Base-by-base conservation (phyloP, 805 yeast genomes). In the Saccharomycopsis olivae region DNA sequence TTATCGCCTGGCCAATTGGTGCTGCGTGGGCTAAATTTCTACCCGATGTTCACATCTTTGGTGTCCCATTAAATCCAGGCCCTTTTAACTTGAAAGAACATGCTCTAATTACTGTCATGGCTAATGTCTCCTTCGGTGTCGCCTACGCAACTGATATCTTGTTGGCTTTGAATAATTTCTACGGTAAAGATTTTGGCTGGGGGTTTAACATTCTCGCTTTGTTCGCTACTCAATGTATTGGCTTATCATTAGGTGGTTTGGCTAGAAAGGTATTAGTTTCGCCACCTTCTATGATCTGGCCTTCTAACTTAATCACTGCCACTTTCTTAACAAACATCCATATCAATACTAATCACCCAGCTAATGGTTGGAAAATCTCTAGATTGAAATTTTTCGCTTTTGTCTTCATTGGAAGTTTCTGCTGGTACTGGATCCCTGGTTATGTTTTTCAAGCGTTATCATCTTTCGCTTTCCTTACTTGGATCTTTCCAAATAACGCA, bases 241-340 rank as follows among this genome's bases (percentile, higher is more conserved):
- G 86, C 17, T 72, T 74, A 50, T 78, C 82, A 1, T 68, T 78
- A 53, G 83, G 84, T 6, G 78, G 80, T 38, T 49, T 78, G n/a
- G 65, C 75, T 65, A 66, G 80, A 50, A 68, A 70, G 43, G 69
- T 77, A 19, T 65, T 66, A 3, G 65, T 75, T 4, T 72, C 71
- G 49, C 76, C 75, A 8, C 55, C 59, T 3, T 56, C 62, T 39
- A 61, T 73, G 10, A 52, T 75, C 25, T 75, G 81, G 80, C 78
- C 75, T 25, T 57, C 66, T 2, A 41, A 60, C 2, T 49, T 72
- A 46, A 75, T 77, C 13, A 57, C 65, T 0, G 43, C 71, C 29
- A 67, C 73, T 13, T 52, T 72, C 35, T 53, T 51, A 34, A 58
- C 54, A 36, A 46, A 23, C 36, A 49, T 56, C 33, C 48, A 57